Conservation (phyloP, 352 stramenopile genomes). For the Phytopythium kandeliae region DNA sequence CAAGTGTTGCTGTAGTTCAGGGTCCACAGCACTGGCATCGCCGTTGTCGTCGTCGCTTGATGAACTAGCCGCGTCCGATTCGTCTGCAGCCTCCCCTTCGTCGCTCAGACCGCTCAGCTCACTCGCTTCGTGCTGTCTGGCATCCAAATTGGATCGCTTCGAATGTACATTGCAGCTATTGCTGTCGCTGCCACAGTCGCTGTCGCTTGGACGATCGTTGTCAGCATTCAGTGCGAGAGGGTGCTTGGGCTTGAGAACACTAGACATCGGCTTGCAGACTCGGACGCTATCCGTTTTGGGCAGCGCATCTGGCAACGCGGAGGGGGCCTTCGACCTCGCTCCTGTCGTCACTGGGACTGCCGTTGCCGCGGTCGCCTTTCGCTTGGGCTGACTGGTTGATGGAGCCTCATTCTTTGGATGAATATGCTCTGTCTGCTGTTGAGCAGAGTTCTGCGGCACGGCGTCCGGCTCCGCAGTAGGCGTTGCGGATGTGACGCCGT, state of each 20-base stretch:
- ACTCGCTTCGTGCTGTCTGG: neutral
- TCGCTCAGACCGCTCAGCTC: neutral
- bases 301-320: too few relatives aligned
- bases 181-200: neutral
- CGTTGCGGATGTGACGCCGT: too few relatives aligned
- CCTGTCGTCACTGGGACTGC: neutral
- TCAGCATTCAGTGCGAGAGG: too few relatives aligned
- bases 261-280: neutral
- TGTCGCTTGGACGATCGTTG: too few relatives aligned
- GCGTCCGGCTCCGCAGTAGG: too few relatives aligned
- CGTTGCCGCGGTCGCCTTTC: neutral
- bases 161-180: too few relatives aligned
- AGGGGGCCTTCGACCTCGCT: too few relatives aligned
- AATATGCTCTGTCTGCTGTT: neutral
- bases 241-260: neutral
- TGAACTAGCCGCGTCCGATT: constrained; percentile 8
- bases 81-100: neutral
- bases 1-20: constrained; percentile 16
- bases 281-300: neutral
- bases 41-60: neutral
- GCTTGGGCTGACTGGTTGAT: neutral
- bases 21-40: neutral
- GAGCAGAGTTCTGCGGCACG: too few relatives aligned
- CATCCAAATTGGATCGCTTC: neutral
- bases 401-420: too few relatives aligned